Percentiles rank a stretch among this genome's conserved stretches.
These are phyloP conservation scores for Allomyces javanicus DNA, from an alignment of 192 early-diverging fungal species.

Conservation along the genomic window DNA sequence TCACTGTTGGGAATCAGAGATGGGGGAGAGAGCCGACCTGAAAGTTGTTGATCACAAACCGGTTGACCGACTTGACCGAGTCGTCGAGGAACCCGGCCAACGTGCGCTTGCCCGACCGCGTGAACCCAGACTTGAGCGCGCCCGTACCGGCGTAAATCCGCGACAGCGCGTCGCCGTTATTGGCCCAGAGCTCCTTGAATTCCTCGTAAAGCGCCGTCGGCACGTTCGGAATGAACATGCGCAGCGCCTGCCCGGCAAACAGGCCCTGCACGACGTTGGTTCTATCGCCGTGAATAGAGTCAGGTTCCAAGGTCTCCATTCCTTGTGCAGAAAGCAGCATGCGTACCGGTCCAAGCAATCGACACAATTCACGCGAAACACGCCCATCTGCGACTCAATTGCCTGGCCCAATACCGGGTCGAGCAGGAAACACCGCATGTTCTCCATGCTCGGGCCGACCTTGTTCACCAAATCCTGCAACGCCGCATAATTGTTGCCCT, in stretches of 20 bases:
- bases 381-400: slow-evolving; percentile 52
- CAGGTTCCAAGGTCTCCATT: not conserved
- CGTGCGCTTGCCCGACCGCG: slow-evolving; percentile 73
- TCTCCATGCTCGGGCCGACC: slow-evolving; percentile 27
- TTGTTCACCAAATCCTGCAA: slow-evolving; percentile 32
- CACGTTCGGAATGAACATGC: slow-evolving; percentile 18
- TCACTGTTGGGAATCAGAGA: too few species aligned
- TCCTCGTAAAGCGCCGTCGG: slow-evolving; percentile 12
- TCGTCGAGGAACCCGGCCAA: slow-evolving; percentile 69
- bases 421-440: slow-evolving; percentile 47
- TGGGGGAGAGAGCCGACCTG: not conserved
- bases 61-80: slow-evolving; percentile 76
- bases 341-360: slow-evolving; percentile 54
- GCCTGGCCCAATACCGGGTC: slow-evolving; percentile 34
- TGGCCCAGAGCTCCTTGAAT: slow-evolving; percentile 50
- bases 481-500: slow-evolving; percentile 57
- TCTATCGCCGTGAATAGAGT: slow-evolving; percentile 26
- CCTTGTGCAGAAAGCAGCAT: not conserved
- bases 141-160: slow-evolving; percentile 92
- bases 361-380: slow-evolving; percentile 75
- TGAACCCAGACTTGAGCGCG: slow-evolving; percentile 76
- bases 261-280: slow-evolving; percentile 85
- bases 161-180: slow-evolving; percentile 81
- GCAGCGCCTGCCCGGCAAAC: slow-evolving; percentile 30
- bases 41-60: slow-evolving; percentile 90